Percentiles rank a stretch among this genome's conserved stretches.
phyloP scores from a whole-genome alignment of 2,329 filamentous ascomycete species.

The Paracoccidioides brasiliensis region DNA sequence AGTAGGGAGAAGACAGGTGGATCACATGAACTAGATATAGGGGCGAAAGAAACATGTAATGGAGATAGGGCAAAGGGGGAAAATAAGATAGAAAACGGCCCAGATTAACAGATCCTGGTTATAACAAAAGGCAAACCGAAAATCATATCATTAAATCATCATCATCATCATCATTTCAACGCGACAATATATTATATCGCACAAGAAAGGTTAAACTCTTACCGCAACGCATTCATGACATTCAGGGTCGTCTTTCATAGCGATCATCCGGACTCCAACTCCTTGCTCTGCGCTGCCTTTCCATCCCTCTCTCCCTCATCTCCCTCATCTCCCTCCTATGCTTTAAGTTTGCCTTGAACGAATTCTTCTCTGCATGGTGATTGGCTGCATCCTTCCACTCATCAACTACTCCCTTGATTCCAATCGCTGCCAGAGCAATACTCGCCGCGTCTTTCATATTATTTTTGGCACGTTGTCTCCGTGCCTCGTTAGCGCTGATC shows the following conservation, averaged over 20 bases:
- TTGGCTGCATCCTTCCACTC: slow-evolving; percentile 58
- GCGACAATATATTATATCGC: too few species aligned
- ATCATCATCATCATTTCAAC: too few species aligned
- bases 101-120: too few species aligned
- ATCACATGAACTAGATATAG: too few species aligned
- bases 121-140: too few species aligned
- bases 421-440: slow-evolving; percentile 52
- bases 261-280: not conserved
- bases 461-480: slow-evolving; percentile 50
- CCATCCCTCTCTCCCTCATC: not conserved
- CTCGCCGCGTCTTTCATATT: slow-evolving; percentile 53
- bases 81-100: too few species aligned
- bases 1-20: too few species aligned
- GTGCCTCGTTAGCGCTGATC: slow-evolving; percentile 49
- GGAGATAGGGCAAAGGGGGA: too few species aligned
- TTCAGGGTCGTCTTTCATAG: not conserved
- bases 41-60: too few species aligned
- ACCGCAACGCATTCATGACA: too few species aligned
- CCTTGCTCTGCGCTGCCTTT: not conserved
- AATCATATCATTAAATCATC: too few species aligned
- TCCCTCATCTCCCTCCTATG: slow-evolving; percentile 14
- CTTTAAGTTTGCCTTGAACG: slow-evolving; percentile 40
- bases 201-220: too few species aligned
- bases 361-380: slow-evolving; percentile 42
- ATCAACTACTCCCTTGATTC: slow-evolving; percentile 52